Evolutionary conservation across 2,329 filamentous ascomycete species (phyloP), one percentile per base, ranked within the genome.

Genomic region (Xylaria hypoxylon): DNA sequence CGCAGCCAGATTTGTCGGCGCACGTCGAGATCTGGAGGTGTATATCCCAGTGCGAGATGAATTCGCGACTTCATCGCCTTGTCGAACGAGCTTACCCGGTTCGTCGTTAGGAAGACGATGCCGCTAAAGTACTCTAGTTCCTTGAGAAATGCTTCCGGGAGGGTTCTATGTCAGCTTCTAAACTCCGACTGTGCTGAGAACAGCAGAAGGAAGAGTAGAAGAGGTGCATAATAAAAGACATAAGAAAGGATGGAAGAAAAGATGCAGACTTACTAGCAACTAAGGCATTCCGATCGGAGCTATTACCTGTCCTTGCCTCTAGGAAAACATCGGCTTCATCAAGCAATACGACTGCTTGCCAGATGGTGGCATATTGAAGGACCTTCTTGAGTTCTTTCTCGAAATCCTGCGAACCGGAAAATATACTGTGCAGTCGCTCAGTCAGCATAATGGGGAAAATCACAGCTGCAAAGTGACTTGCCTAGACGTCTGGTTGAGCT

Each of bases 71-170:
- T 79, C 72, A 82, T 82, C 0, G 82, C 82, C 17, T 78, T 76
- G 62, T 84, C 82, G 53, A 84, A 80, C 2, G 75, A 69, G 10
- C 45, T 64, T 4, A 74, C 72, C 1, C 74, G 74, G 19, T 83
- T 85, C 17, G 81, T 84, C 0, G 82, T 84, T 15, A 84, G 74
- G 70, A 80, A 82, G 6, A 82, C 73, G 45, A 82, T 79, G 4
- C 81, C 81, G 6, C 73, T 70, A 57, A 80, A 82, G 70, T 80
- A 81, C 65, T 82, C 80, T 8, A 82, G 72, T 10, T 80, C 75
- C n/a, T 76, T 75, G 1, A 82, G 74, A 67, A 82, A 81, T 4
- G 79, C 80, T 75, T 19, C 17, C 22, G 5, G 4, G 10, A 42
- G 40, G 35, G 22, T 17, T 59, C 5, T 56, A 35, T 51, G 7